phyloP scores from a whole-genome alignment of 129 eudicot genomes.

The Silybum marianum region DNA sequence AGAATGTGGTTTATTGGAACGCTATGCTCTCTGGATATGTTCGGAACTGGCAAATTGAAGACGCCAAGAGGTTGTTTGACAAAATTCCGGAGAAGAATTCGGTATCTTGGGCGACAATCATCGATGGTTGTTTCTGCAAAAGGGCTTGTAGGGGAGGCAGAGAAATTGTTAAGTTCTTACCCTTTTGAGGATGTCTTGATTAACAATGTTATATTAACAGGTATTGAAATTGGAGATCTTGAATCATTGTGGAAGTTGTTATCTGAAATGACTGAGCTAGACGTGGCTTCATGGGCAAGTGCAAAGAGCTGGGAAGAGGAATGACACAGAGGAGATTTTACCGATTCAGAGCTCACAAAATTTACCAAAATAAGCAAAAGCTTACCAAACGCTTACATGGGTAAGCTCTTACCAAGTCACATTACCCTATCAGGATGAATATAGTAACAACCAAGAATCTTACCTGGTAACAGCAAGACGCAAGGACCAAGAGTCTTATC shows the following conservation, averaged over 20 bases:
- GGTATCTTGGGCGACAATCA: constrained; percentile 51
- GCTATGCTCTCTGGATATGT: constrained; percentile 59
- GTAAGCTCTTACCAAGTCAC: too few relatives aligned
- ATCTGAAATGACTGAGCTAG: constrained; percentile 38
- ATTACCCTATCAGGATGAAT: too few relatives aligned
- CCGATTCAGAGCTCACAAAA: too few relatives aligned
- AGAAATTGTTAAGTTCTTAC: constrained; percentile 36
- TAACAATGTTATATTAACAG: constrained; percentile 54
- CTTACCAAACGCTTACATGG: too few relatives aligned
- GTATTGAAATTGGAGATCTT: constrained; percentile 45
- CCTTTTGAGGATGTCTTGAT: constrained; percentile 41
- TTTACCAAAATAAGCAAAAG: too few relatives aligned
- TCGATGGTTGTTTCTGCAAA: constrained; percentile 54
- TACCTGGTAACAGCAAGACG: too few relatives aligned
- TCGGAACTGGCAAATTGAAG: constrained; percentile 32
- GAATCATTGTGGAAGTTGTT: constrained; percentile 51
- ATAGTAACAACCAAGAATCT: too few relatives aligned
- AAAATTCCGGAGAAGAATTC: constrained; percentile 45
- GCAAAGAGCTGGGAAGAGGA: constrained; percentile 38
- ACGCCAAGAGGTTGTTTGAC: constrained; percentile 53
- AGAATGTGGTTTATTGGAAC: constrained; percentile 64
- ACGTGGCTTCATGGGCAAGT: constrained; percentile 72
- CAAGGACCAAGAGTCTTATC: too few relatives aligned
- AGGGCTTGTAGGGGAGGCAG: constrained; percentile 47
- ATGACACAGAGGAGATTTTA: too few relatives aligned